Evolutionary conservation across 345 rosid species (phyloP).

Genomic region (Hibiscus mutabilis): DNA sequence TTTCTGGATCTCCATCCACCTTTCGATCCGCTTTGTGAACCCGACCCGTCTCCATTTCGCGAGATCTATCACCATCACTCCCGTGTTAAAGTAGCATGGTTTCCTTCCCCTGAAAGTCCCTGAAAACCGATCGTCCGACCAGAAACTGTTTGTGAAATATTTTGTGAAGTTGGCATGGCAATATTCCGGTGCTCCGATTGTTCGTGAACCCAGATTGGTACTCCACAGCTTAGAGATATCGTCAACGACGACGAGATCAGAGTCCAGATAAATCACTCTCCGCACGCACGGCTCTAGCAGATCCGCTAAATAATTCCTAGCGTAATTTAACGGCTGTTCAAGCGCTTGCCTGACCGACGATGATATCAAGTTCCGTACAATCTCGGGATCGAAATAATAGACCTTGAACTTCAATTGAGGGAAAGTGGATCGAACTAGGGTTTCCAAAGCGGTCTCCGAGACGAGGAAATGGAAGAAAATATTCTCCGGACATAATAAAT

Average conservation of each 20-base stretch:
- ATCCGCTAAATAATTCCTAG: conserved; percentile 78
- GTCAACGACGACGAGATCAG: conserved; percentile 85
- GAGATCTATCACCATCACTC: conserved; percentile 97
- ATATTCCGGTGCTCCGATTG: conserved; percentile 95
- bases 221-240: conserved; percentile 75
- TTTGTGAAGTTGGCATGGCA: conserved; percentile 93
- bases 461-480: conserved; percentile 88
- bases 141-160: conserved; percentile 70
- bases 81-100: conserved; percentile 90
- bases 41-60: conserved; percentile 68
- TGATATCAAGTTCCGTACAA: conserved; percentile 68
- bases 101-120: conserved; percentile 49
- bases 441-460: conserved; percentile 52
- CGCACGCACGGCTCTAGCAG: conserved; percentile 81
- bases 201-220: conserved; percentile 51
- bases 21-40: conserved; percentile 73
- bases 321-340: conserved; percentile 92
- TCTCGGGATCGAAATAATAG: conserved; percentile 70
- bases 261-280: conserved; percentile 79
- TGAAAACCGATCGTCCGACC: conserved; percentile 48
- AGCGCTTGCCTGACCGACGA: conserved; percentile 88
- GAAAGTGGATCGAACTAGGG: conserved; percentile 71
- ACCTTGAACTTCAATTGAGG: conserved; percentile 83
- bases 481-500: conserved; percentile 68
- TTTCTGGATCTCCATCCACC: conserved; percentile 97